These are phyloP conservation scores for Boletus pseudo-olivaceus DNA, from an alignment of 768 basidiomycete species.

Conservation along the genomic window DNA sequence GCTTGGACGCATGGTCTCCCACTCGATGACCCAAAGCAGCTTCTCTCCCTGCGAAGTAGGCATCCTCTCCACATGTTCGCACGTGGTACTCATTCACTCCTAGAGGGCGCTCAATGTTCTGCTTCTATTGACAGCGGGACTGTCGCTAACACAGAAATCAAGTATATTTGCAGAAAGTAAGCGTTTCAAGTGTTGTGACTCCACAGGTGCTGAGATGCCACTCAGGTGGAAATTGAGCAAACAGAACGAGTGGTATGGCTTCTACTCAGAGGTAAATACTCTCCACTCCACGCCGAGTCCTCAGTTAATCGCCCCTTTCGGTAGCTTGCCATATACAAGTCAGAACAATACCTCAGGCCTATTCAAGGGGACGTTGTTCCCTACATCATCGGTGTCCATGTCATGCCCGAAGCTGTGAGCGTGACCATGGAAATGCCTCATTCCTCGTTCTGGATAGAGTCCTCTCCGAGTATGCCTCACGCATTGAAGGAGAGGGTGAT, in stretches of 20 bases:
- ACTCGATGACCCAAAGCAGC: conserved; percentile 25
- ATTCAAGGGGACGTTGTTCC: conserved; percentile 56
- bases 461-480: conserved; percentile 53
- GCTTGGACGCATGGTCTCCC: conserved; percentile 29
- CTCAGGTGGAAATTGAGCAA: conserved; percentile 33
- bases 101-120: conserved; percentile 37
- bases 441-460: conserved; percentile 57
- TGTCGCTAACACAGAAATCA: conserved; percentile 26
- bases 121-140: conserved; percentile 36
- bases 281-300: conserved; percentile 13
- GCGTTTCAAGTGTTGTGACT: background rate
- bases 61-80: background rate
- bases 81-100: conserved; percentile 5
- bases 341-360: conserved; percentile 40
- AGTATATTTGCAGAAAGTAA: conserved; percentile 38
- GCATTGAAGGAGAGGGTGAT: conserved; percentile 51
- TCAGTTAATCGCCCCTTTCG: conserved; percentile 4
- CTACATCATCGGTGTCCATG: conserved; percentile 47
- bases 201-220: conserved; percentile 1
- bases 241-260: conserved; percentile 36
- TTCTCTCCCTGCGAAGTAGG: conserved; percentile 27
- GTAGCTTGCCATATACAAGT: conserved; percentile 53
- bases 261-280: conserved; percentile 36
- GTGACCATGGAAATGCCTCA: conserved; percentile 55
- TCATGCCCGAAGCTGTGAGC: conserved; percentile 37